Evolutionary conservation across 2,329 filamentous ascomycete species (phyloP), one percentile per base, ranked within the genome.

Genomic region (Fusarium sarcochroum): DNA sequence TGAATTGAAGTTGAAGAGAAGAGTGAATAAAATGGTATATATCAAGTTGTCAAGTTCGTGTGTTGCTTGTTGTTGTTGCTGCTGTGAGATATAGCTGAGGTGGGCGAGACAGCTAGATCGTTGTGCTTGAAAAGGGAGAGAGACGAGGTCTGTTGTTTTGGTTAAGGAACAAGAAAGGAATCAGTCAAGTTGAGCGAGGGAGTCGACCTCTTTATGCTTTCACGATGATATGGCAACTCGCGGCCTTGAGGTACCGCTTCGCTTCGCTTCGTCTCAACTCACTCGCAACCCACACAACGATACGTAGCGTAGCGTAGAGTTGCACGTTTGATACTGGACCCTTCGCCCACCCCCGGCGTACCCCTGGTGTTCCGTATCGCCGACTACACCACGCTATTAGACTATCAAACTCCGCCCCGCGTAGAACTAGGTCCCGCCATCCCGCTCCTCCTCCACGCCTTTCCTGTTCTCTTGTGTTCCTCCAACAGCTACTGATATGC

Each of bases 141-240:
- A 68, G 35, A 35, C 50, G 65, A 66, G 49, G 58, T 41, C 27
- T 52, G 59, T 58, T 70, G 64, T 48, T 71, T 61, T 73, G 65
- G 54, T 56, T 66, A 58, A 49, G 38, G 54, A 66, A 60, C 25
- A 50, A 45, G 57, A 63, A 60, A 42, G 50, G 37, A 52, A 53
- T 4, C 7, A 23, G 32, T 30, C 13, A 38, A 41, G 38, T 64
- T 23, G 63, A 69, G 58, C 65, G 76, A 73, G 73, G 72, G 65
- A 61, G 41, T 48, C 65, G 54, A 66, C 58, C 73, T 75, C 71
- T 74, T 75, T 76, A 76, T 76, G 73, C 70, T 71, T 60, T 40
- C 44, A 50, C 37, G 47, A 66, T 47, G 35, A 35, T 51, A 30
- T 42, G 40, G 25, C 41, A 57, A 42, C 54, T 57, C 21, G 35